Evolutionary conservation across 2,329 filamentous ascomycete species (phyloP).

Genomic region (Colletotrichum acutatum): DNA sequence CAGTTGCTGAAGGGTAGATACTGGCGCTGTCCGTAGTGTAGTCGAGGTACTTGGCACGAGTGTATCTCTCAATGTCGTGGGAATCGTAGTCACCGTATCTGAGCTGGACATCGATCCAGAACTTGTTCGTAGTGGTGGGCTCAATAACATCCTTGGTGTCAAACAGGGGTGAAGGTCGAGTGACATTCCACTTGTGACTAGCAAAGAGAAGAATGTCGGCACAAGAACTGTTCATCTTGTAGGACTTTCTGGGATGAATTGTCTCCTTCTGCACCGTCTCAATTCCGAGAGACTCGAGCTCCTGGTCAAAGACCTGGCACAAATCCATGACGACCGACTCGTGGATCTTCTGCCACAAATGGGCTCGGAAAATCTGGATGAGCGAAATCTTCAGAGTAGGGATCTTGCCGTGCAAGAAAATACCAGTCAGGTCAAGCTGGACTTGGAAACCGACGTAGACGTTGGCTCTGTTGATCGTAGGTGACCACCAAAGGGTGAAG

Average conservation of each 20-base stretch:
- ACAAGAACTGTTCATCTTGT: conserved; percentile 99
- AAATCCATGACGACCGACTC: conserved; percentile 99
- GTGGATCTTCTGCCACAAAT: conserved; percentile 99
- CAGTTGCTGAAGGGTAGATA: conserved; percentile 96
- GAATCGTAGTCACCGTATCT: conserved; percentile 99
- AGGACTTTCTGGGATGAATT: conserved; percentile 98
- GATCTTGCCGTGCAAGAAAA: conserved; percentile 99
- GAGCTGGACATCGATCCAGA: conserved; percentile 98
- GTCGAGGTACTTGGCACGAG: conserved; percentile 96
- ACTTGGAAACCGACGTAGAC: conserved; percentile 99
- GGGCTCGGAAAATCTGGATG: conserved; percentile 98
- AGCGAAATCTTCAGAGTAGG: conserved; percentile 97
- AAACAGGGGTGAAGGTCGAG: conserved; percentile 89
- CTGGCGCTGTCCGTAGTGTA: conserved; percentile 99
- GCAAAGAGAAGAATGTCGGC: conserved; percentile 97
- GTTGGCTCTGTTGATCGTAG: conserved; percentile 93
- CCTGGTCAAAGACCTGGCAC: conserved; percentile 98
- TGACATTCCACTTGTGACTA: conserved; percentile 99
- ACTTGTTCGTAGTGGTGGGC: conserved; percentile 95
- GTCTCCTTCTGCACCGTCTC: conserved; percentile 99
- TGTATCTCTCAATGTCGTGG: conserved; percentile 98
- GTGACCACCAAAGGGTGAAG: conserved; percentile 98
- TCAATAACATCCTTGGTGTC: conserved; percentile 98
- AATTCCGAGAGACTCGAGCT: conserved; percentile 93
- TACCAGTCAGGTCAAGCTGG: conserved; percentile 95